Evolutionary conservation across 192 early-diverging fungal species (phyloP).

Genomic region (Phlyctochytrium planicorne): DNA sequence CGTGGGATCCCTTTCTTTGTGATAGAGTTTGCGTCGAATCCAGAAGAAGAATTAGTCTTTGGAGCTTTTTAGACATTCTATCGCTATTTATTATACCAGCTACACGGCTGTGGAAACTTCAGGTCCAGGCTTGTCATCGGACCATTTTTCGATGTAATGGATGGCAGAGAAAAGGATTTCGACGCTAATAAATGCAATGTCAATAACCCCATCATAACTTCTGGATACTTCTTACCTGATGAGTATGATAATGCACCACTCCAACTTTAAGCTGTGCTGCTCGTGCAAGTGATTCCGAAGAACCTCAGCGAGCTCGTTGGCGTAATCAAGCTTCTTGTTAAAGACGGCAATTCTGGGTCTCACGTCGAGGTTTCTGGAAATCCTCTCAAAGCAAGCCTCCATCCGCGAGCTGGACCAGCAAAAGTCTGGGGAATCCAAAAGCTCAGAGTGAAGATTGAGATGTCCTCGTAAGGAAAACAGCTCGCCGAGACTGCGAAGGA

Average conservation of each 20-base stretch:
- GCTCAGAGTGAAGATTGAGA: constrained; percentile 58
- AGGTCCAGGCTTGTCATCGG: no score
- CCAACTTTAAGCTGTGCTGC: constrained; percentile 46
- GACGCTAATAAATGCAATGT: constrained; percentile 11
- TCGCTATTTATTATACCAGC: no score
- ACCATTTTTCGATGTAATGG: constrained; percentile 37
- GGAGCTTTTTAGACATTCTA: no score
- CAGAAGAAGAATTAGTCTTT: no score
- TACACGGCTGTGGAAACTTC: no score
- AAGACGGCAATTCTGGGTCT: constrained; percentile 53
- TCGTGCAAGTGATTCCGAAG: constrained; percentile 55
- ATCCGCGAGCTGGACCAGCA: constrained; percentile 53
- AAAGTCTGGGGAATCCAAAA: constrained; percentile 63
- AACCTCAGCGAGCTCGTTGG: constrained; percentile 59
- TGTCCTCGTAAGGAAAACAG: constrained; percentile 49
- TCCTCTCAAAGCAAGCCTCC: constrained; percentile 49
- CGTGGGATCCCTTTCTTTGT: no score
- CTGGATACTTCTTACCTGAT: constrained; percentile 23
- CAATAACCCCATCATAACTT: no score
- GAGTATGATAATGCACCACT: constrained; percentile 47
- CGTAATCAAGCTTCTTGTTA: constrained; percentile 70
- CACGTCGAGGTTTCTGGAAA: constrained; percentile 56
- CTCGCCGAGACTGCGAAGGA: constrained; percentile 54
- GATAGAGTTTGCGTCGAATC: no score
- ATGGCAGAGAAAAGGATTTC: constrained; percentile 39